Conservation (phyloP, 2,329 filamentous ascomycete species). For the Purpureocillium takamizusanense region DNA sequence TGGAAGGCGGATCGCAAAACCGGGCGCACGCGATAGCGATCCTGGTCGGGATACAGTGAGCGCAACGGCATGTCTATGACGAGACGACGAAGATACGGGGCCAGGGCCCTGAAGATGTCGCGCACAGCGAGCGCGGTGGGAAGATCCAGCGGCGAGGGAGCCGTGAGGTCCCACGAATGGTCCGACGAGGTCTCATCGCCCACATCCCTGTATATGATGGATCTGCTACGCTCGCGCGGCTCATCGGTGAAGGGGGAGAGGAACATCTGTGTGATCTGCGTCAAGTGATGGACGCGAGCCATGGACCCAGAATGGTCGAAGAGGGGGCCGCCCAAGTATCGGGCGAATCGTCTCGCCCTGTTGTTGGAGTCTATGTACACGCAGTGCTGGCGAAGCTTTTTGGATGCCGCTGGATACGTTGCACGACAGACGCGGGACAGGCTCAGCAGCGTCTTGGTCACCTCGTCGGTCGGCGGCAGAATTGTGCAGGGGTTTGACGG, state of each 20-base stretch:
- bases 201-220: not conserved
- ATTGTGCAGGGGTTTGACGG: not conserved
- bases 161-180: not conserved
- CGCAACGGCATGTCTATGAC: slow-evolving; percentile 14
- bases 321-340: not conserved
- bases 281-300: not conserved
- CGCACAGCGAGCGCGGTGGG: slow-evolving; percentile 1
- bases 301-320: not conserved
- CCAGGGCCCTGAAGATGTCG: slow-evolving; percentile 1
- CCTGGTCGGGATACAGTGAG: not conserved
- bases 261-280: not conserved
- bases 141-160: not conserved
- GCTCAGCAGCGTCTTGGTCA: slow-evolving; percentile 2
- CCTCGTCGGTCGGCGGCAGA: not conserved
- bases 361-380: slow-evolving; percentile 2
- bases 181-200: not conserved
- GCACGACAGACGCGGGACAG: slow-evolving; percentile 1
- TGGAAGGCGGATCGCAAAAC: slow-evolving; percentile 10
- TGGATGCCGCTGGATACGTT: not conserved
- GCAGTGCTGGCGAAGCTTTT: slow-evolving; percentile 2
- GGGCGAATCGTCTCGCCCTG: not conserved
- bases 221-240: not conserved
- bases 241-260: slow-evolving; percentile 1
- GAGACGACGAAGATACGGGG: slow-evolving; percentile 2
- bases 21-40: not conserved